Conservation (phyloP, 148 eudicot species). For the Vaccinium corymbosum region DNA sequence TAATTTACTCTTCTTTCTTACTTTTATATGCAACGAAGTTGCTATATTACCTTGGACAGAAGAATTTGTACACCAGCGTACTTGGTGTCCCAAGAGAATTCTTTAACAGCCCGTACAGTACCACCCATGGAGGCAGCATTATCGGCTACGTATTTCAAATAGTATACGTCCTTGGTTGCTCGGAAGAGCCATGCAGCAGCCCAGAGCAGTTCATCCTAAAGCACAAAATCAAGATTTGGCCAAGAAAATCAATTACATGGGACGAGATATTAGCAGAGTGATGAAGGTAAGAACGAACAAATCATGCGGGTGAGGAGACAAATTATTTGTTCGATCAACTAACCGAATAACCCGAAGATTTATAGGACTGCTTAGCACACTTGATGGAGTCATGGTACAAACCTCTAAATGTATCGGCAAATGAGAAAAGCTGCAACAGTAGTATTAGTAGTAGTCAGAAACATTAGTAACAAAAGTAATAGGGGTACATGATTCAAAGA, state of each 20-base stretch:
- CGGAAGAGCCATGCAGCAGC: slow-evolving; percentile 83
- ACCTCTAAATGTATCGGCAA: slow-evolving; percentile 77
- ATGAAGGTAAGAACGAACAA: neutral
- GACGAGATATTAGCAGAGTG: neutral
- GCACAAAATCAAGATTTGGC: neutral
- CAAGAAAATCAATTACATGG: neutral
- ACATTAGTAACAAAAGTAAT: neutral
- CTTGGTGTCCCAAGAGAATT: slow-evolving; percentile 87
- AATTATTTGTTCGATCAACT: slow-evolving; percentile 13
- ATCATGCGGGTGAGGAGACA: neutral
- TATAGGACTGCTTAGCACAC: slow-evolving; percentile 48
- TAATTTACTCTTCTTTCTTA: neutral
- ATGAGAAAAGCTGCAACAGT: slow-evolving; percentile 71
- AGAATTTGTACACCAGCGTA: slow-evolving; percentile 74
- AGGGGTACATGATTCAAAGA: too few relatives aligned
- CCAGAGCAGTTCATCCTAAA: slow-evolving; percentile 86
- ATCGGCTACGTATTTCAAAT: slow-evolving; percentile 58
- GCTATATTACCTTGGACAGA: slow-evolving; percentile 50
- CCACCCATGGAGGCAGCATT: slow-evolving; percentile 81
- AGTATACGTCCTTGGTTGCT: slow-evolving; percentile 67
- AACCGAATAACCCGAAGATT: slow-evolving; percentile 74
- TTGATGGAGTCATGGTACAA: slow-evolving; percentile 56
- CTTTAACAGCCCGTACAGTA: slow-evolving; percentile 63
- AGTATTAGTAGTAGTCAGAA: neutral
- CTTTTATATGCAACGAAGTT: neutral